Evolutionary conservation across 2,329 filamentous ascomycete genomes (phyloP).

Genomic region (Tolypocladium guangdongense): DNA sequence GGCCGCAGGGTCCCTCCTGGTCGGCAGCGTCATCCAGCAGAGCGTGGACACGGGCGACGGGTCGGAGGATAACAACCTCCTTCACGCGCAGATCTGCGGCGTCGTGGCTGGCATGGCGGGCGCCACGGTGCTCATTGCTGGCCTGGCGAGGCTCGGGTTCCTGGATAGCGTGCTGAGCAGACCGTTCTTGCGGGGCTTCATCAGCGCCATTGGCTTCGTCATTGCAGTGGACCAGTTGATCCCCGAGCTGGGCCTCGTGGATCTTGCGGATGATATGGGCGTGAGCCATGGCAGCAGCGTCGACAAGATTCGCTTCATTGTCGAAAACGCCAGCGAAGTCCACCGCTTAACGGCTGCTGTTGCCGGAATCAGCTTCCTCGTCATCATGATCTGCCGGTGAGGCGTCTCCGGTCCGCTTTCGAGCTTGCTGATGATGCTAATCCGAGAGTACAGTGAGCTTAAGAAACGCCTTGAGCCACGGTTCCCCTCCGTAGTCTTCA

Average conservation of each 20-base stretch:
- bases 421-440: not conserved
- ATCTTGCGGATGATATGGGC: conserved; percentile 50
- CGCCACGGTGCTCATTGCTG: conserved; percentile 77
- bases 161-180: conserved; percentile 88
- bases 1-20: conserved; percentile 81
- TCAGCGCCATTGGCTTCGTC: conserved; percentile 92
- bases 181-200: conserved; percentile 89
- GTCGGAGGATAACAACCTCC: conserved; percentile 50
- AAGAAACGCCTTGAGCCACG: conserved; percentile 73
- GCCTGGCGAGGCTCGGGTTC: conserved; percentile 77
- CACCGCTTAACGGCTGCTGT: conserved; percentile 70
- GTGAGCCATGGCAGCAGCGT: conserved; percentile 76
- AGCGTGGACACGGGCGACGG: conserved; percentile 58
- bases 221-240: conserved; percentile 93
- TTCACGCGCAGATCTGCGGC: conserved; percentile 77
- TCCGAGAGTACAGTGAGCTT: conserved; percentile 45
- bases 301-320: conserved; percentile 74
- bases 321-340: conserved; percentile 51
- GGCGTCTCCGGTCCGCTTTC: conserved; percentile 10
- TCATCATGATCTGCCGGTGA: conserved; percentile 86
- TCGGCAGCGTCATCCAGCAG: conserved; percentile 73
- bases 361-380: conserved; percentile 65
- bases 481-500: conserved; percentile 70
- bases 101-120: conserved; percentile 83
- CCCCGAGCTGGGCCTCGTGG: conserved; percentile 71